Evolutionary conservation across 2,329 filamentous ascomycete genomes (phyloP).

Genomic region (Didymella pinodella): DNA sequence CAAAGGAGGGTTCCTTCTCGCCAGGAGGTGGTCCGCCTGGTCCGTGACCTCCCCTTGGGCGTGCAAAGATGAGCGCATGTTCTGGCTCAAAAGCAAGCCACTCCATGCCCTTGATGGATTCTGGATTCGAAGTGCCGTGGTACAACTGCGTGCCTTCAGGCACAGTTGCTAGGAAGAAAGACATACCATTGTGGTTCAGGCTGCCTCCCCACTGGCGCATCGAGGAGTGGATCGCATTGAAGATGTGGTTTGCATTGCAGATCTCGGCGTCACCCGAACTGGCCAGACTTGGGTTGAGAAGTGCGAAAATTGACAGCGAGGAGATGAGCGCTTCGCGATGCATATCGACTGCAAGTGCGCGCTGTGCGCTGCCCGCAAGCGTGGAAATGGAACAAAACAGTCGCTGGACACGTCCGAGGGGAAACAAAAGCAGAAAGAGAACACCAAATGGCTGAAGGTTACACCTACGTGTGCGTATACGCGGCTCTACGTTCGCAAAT

Average conservation of each 20-base stretch:
- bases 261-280: neutral
- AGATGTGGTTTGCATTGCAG: slow-evolving; percentile 69
- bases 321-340: slow-evolving; percentile 15
- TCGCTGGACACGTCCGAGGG: neutral
- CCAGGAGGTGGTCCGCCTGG: slow-evolving; percentile 7
- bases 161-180: slow-evolving; percentile 71
- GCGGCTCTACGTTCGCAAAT: slow-evolving; percentile 17
- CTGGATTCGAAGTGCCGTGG: slow-evolving; percentile 63
- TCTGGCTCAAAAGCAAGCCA: slow-evolving; percentile 82
- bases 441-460: neutral
- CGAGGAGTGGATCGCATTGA: slow-evolving; percentile 76
- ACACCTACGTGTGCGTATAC: slow-evolving; percentile 23
- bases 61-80: slow-evolving; percentile 72
- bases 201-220: slow-evolving; percentile 79
- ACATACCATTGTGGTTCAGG: slow-evolving; percentile 78
- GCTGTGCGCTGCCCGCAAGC: slow-evolving; percentile 8
- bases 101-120: slow-evolving; percentile 64
- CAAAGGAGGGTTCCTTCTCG: slow-evolving; percentile 2
- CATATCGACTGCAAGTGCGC: slow-evolving; percentile 24
- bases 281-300: slow-evolving; percentile 8
- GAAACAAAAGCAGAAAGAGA: neutral
- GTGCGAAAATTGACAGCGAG: slow-evolving; percentile 4
- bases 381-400: slow-evolving; percentile 5
- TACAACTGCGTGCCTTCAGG: slow-evolving; percentile 72
- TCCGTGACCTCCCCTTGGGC: slow-evolving; percentile 24